phyloP scores from a whole-genome alignment of 1,284 basidiomycete genomes.

The Rhodotorula mucilaginosa region DNA sequence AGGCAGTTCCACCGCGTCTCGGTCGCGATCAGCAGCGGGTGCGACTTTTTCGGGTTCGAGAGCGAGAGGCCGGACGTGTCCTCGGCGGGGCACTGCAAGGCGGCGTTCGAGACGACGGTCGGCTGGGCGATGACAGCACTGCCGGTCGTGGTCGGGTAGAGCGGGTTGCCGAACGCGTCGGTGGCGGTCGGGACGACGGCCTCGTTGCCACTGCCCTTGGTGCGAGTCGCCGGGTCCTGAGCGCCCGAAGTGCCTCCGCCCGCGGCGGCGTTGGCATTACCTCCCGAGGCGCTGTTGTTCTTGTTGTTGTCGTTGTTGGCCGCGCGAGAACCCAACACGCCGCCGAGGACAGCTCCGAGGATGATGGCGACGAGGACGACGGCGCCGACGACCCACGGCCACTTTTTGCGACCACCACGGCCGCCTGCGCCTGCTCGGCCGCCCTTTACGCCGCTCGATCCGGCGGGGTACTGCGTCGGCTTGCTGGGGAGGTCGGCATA shows the following conservation, averaged over 20 bases:
- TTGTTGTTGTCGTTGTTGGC: slow-evolving; percentile 27
- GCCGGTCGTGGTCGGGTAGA: slow-evolving; percentile 60
- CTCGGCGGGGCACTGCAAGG: slow-evolving; percentile 76
- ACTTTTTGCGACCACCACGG: slow-evolving; percentile 1
- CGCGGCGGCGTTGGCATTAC: not conserved
- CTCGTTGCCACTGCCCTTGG: slow-evolving; percentile 17
- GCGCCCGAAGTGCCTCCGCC: slow-evolving; percentile 2
- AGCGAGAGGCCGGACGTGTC: slow-evolving; percentile 44
- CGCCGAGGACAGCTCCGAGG: slow-evolving; percentile 32
- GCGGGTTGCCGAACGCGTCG: slow-evolving; percentile 43
- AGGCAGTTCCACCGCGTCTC: slow-evolving; percentile 87
- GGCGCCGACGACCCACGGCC: slow-evolving; percentile 31
- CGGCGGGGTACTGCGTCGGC: not conserved
- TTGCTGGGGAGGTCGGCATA: not conserved
- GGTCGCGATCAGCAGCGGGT: slow-evolving; percentile 89
- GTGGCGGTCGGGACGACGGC: slow-evolving; percentile 33
- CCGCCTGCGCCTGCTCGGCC: not conserved
- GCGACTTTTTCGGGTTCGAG: slow-evolving; percentile 66
- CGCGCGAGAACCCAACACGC: slow-evolving; percentile 33
- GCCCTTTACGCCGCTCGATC: not conserved
- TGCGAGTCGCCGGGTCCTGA: slow-evolving; percentile 22
- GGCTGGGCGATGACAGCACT: slow-evolving; percentile 71
- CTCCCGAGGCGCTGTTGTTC: not conserved
- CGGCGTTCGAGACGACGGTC: slow-evolving; percentile 60
- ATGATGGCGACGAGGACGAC: slow-evolving; percentile 24